A percentile compares a stretch with the other conserved stretches of the same genome.
These are phyloP conservation scores for Ogataea paraovalis DNA, from an alignment of 805 yeast species.

Conservation along the genomic window DNA sequence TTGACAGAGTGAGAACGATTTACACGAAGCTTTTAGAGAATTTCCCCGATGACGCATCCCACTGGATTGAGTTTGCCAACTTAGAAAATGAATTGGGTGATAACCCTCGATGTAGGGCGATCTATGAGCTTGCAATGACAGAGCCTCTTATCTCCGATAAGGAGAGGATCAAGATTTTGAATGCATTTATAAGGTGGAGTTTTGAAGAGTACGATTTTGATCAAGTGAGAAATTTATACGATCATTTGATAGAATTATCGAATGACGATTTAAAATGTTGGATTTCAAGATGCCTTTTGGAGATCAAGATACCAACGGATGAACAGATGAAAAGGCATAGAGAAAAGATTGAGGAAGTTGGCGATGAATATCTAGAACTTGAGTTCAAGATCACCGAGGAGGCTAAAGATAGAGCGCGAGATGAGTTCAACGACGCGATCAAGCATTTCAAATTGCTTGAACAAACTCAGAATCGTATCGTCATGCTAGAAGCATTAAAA, in stretches of 20 bases:
- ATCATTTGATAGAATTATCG: conserved; percentile 33
- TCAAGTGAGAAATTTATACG: conserved; percentile 50
- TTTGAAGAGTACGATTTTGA: conserved; percentile 56
- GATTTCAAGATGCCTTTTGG: conserved; percentile 70
- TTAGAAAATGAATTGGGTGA: conserved; percentile 71
- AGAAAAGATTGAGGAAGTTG: conserved; percentile 17
- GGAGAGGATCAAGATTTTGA: conserved; percentile 10
- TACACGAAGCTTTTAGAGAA: conserved; percentile 62
- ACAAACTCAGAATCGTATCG: conserved; percentile 41
- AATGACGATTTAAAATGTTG: conserved; percentile 41
- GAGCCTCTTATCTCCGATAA: conserved; percentile 13
- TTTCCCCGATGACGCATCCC: conserved; percentile 36
- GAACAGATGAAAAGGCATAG: conserved; percentile 41
- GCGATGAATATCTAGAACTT: conserved; percentile 43
- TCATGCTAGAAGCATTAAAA: conserved; percentile 56
- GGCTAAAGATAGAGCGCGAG: conserved; percentile 43
- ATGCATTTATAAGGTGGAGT: conserved; percentile 50
- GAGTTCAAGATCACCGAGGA: conserved; percentile 47
- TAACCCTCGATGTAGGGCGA: conserved; percentile 57
- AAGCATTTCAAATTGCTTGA: conserved; percentile 35
- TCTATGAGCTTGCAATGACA: conserved; percentile 49
- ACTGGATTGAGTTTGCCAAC: conserved; percentile 63
- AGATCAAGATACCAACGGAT: conserved; percentile 57
- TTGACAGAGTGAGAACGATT: conserved; percentile 72
- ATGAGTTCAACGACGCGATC: conserved; percentile 53